Evolutionary conservation across 192 early-diverging fungal species (phyloP), one percentile per base, ranked within the genome.

Genomic region (Pilobolus umbonatus): DNA sequence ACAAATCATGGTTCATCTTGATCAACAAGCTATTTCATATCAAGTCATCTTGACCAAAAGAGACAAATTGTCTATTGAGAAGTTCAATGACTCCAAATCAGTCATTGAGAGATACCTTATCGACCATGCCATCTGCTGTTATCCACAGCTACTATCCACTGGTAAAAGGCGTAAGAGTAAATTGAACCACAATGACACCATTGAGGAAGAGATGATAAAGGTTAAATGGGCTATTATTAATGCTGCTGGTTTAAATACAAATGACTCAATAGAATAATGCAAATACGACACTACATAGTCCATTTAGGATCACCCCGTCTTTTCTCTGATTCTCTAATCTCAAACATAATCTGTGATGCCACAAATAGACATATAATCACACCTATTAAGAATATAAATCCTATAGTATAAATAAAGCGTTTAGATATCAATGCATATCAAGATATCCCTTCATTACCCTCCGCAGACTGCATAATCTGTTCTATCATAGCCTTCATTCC

Each of bases 281-380:
- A 44, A 44, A n/a, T n/a, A n/a, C n/a, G n/a, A n/a, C n/a, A n/a
- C 40, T 65, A 65, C 63, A 65, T 65, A 5, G 28, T 35, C 63
- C 63, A 65, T 35, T 58, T 73, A 11, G 67, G 56, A 58, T 65
- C 63, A 14, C 74, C 74, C 44, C 68, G 55, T 47, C 84, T 64
- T 56, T 88, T 82, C 69, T 88, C 88, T 40, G 74, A 75, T 57
- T 89, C 86, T 56, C 87, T 75, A 54, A 87, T 60, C 71, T 92
- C 90, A 81, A 92, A 92, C 74, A 89, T 87, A 35, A 90, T 51
- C 63, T 89, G 88, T 36, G 81, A 73, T 32, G 78, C 77, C 14
- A 79, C 60, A 70, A 87, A 86, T 39, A 92, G 61, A 24, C 67
- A 55, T 0, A 71, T 40, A 12, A 80, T 76, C 9, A 80, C 73